phyloP scores from a whole-genome alignment of 2,329 filamentous ascomycete genomes.

The Fusarium xylarioides region DNA sequence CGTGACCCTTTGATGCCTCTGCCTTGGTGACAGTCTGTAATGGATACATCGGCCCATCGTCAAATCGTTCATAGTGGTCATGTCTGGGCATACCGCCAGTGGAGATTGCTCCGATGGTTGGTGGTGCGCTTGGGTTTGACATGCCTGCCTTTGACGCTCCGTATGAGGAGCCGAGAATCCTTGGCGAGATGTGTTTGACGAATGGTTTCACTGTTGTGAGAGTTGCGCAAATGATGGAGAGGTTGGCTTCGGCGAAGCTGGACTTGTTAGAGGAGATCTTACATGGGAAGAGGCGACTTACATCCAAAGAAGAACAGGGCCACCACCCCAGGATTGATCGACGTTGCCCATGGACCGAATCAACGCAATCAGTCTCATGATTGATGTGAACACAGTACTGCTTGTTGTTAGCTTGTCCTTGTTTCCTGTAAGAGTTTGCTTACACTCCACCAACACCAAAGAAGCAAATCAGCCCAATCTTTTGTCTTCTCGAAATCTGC shows the following conservation, averaged over 20 bases:
- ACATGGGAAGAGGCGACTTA: background rate
- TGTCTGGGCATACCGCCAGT: background rate
- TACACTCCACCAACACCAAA: slow-evolving; percentile 13
- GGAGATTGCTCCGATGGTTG: slow-evolving; percentile 12
- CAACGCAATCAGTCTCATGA: slow-evolving; percentile 23
- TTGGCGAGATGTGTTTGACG: slow-evolving; percentile 22
- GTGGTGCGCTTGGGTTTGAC: slow-evolving; percentile 16
- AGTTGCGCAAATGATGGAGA: slow-evolving; percentile 25
- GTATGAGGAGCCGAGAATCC: slow-evolving; percentile 5
- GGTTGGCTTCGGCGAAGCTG: slow-evolving; percentile 27
- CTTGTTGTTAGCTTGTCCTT: background rate
- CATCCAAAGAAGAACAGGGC: slow-evolving; percentile 29
- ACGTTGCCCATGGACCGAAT: slow-evolving; percentile 5
- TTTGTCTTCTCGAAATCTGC: slow-evolving; percentile 1
- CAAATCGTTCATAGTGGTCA: slow-evolving; percentile 5
- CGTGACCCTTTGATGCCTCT: background rate
- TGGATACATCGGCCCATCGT: slow-evolving; percentile 12
- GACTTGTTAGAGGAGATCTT: background rate
- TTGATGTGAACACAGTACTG: slow-evolving; percentile 25
- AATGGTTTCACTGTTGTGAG: slow-evolving; percentile 25
- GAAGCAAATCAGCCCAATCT: slow-evolving; percentile 16
- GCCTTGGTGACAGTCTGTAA: slow-evolving; percentile 3
- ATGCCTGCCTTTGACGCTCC: background rate
- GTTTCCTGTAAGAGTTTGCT: accelerated
- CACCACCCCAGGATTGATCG: slow-evolving; percentile 16